Conservation (phyloP, 345 rosid genomes). For the Melastoma malabathricum region DNA sequence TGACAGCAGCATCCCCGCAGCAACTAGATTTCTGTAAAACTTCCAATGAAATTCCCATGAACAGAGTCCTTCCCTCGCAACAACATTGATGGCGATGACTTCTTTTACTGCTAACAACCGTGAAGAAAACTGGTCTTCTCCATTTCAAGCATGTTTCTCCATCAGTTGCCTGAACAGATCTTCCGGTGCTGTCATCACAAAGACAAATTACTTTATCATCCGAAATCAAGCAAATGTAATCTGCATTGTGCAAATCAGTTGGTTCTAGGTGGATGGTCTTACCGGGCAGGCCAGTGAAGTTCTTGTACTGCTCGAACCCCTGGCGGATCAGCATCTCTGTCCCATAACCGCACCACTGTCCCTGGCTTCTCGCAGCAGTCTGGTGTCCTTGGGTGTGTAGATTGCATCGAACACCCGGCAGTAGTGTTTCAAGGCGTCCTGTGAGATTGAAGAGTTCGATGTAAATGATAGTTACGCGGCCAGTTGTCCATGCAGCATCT, state of each 20-base stretch:
- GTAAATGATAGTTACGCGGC: neutral
- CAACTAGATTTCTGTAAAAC: too few species aligned
- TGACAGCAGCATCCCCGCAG: too few species aligned
- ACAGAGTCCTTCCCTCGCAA: too few species aligned
- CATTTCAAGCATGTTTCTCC: conserved; percentile 29
- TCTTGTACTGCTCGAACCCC: conserved; percentile 36
- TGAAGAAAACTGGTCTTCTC: neutral
- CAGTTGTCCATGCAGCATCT: too few species aligned
- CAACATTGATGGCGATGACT: too few species aligned
- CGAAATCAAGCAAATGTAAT: neutral
- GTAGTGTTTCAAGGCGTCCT: conserved; percentile 26
- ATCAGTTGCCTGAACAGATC: conserved; percentile 30
- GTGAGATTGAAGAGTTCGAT: neutral
- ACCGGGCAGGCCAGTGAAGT: conserved; percentile 48
- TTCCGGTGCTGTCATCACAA: conserved; percentile 26
- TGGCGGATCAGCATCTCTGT: conserved; percentile 39
- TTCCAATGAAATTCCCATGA: too few species aligned
- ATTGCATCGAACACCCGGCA: conserved; percentile 34
- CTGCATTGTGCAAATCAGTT: neutral
- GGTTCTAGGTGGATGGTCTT: neutral
- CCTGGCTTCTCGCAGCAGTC: conserved; percentile 23
- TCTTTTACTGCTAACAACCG: too few species aligned
- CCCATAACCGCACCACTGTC: conserved; percentile 29
- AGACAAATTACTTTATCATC: neutral
- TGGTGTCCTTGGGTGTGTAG: conserved; percentile 34